Conservation (phyloP, 2,329 filamentous ascomycete species). For the Paraconiothyrium sp. region DNA sequence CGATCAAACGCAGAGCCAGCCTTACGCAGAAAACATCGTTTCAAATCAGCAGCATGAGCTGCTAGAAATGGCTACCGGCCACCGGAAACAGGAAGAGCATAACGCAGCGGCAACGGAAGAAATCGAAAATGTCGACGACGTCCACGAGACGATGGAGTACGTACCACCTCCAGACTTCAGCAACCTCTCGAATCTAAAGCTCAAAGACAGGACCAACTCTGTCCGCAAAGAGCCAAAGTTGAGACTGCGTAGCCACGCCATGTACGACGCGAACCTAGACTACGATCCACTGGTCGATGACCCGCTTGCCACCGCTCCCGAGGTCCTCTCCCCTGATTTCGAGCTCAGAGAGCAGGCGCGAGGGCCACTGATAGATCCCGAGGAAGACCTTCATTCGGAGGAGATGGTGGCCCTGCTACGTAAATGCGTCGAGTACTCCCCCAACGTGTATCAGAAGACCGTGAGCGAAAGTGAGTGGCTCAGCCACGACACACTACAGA, state of each 20-base stretch:
- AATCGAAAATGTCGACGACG: not conserved
- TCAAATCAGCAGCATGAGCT: not conserved
- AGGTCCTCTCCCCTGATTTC: not conserved
- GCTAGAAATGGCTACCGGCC: not conserved
- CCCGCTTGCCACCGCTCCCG: not conserved
- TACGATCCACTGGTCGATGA: not conserved
- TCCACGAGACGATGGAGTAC: constrained; percentile 7
- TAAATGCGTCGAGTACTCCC: not conserved
- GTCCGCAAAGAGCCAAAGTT: not conserved
- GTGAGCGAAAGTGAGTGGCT: too few relatives aligned
- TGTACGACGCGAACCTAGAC: not conserved
- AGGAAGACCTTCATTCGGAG: not conserved
- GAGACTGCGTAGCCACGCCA: not conserved
- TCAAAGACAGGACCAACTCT: not conserved
- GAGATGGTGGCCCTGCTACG: not conserved
- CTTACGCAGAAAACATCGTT: not conserved
- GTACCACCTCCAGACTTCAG: not conserved
- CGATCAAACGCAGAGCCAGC: not conserved
- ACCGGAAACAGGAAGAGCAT: not conserved
- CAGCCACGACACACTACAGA: too few relatives aligned
- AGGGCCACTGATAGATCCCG: not conserved
- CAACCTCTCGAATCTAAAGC: not conserved
- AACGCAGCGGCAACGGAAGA: not conserved
- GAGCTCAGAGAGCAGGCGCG: not conserved
- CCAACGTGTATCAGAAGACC: not conserved